A percentile compares a stretch with the other conserved stretches of the same genome.
phyloP scores from a whole-genome alignment of 2,329 filamentous ascomycete genomes.

The Coniochaeta prunicola region DNA sequence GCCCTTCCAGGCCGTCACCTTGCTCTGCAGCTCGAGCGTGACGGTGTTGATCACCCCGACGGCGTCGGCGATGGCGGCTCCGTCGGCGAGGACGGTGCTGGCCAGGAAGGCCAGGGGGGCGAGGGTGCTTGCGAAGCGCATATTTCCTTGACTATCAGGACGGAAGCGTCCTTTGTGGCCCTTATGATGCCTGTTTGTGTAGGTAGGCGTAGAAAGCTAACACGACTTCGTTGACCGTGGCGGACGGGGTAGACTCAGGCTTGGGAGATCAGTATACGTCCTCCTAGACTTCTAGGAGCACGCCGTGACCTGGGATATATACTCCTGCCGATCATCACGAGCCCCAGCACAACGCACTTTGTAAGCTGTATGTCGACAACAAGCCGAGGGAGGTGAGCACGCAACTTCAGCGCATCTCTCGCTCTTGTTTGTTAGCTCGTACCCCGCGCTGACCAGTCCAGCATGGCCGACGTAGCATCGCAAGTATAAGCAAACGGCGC shows the following conservation, averaged over 20 bases:
- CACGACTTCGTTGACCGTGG: neutral
- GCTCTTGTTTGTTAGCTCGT: neutral
- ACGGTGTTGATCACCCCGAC: conserved; percentile 25
- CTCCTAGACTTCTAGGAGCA: neutral
- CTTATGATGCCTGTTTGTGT: neutral
- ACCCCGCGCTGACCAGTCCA: neutral
- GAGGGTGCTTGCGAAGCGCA: conserved; percentile 7
- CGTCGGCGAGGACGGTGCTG: conserved; percentile 20
- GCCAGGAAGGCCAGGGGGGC: conserved; percentile 6
- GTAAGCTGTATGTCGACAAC: neutral
- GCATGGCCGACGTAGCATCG: neutral
- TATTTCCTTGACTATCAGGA: neutral
- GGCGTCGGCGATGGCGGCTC: conserved; percentile 24
- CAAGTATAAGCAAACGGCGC: neutral
- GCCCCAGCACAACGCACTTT: neutral
- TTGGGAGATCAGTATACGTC: neutral
- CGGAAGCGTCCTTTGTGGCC: neutral
- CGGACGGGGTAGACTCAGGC: neutral
- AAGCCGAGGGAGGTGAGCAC: neutral
- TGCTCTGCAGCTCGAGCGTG: conserved; percentile 24
- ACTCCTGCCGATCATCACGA: neutral
- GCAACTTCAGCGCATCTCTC: neutral
- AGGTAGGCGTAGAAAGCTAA: neutral
- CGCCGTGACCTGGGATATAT: neutral
- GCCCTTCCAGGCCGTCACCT: conserved; percentile 29